Percentiles rank a stretch among this genome's conserved stretches.
These are phyloP conservation scores for Prunus yedoensis DNA, from an alignment of 331 rosid genomes.

Conservation along the genomic window DNA sequence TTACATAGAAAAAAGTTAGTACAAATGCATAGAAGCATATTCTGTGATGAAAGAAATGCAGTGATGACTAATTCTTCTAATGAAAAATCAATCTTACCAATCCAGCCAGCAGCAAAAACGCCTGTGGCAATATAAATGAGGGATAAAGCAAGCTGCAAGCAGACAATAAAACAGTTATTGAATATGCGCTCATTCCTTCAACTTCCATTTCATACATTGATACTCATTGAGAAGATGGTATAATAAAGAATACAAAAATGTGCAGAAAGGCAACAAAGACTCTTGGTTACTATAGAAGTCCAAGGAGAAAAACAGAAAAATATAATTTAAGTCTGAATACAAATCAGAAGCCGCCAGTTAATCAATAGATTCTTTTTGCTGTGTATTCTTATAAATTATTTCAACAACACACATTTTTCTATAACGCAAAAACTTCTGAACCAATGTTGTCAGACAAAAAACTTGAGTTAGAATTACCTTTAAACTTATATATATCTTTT, in stretches of 20 bases:
- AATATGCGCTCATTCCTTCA: conserved; percentile 19
- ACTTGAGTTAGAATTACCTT: background rate
- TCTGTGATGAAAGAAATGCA: conserved; percentile 13
- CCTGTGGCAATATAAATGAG: conserved; percentile 86
- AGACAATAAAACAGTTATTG: conserved; percentile 32
- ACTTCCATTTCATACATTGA: conserved; percentile 18
- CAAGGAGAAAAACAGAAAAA: background rate
- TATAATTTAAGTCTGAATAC: background rate
- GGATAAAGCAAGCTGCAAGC: conserved; percentile 83
- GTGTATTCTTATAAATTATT: background rate
- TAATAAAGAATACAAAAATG: conserved; percentile 9
- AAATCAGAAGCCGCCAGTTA: conserved; percentile 1
- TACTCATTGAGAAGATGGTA: conserved; percentile 3
- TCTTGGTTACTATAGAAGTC: background rate
- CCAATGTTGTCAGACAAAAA: background rate
- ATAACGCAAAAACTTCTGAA: background rate
- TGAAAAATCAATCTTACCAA: conserved; percentile 59
- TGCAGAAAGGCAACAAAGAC: background rate
- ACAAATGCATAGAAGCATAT: conserved; percentile 17
- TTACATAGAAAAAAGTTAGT: conserved; percentile 45
- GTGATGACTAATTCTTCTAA: conserved; percentile 17
- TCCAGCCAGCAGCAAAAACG: conserved; percentile 97
- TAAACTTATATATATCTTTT: background rate
- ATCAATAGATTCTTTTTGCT: background rate
- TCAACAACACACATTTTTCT: background rate